Percentiles rank a stretch among this genome's conserved stretches.
These are phyloP conservation scores for Thalia dealbata DNA, from an alignment of 176 grass and related monocot species.

Conservation along the genomic window DNA sequence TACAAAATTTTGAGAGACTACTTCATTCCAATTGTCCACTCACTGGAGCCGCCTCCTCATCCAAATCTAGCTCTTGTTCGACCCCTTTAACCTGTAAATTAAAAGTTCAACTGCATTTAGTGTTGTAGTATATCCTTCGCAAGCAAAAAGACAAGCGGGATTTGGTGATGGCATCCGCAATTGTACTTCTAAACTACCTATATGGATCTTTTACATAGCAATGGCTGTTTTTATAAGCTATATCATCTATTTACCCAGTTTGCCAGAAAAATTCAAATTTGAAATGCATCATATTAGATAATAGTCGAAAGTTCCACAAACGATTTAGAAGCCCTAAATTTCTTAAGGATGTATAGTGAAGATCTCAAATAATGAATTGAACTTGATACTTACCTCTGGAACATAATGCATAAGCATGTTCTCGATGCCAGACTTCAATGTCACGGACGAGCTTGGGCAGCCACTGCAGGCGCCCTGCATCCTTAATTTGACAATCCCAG, in stretches of 20 bases:
- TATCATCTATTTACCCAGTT: neutral
- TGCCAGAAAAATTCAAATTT: neutral
- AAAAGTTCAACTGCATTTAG: neutral
- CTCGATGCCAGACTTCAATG: slow-evolving; percentile 95
- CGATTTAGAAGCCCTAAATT: neutral
- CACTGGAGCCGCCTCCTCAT: slow-evolving; percentile 48
- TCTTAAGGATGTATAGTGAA: neutral
- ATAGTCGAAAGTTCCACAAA: neutral
- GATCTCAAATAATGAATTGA: neutral
- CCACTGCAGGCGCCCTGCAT: slow-evolving; percentile 99
- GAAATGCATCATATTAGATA: neutral
- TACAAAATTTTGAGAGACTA: neutral
- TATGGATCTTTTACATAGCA: neutral
- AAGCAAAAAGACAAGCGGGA: neutral
- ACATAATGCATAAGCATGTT: slow-evolving; percentile 99
- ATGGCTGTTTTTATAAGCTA: neutral
- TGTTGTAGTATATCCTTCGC: neutral
- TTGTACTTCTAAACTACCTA: neutral
- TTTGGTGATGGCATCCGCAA: neutral
- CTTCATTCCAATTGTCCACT: slow-evolving; percentile 48
- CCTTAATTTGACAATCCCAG: slow-evolving; percentile 77
- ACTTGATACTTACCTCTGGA: slow-evolving; percentile 47
- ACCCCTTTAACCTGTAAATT: slow-evolving; percentile 69
- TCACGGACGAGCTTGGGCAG: slow-evolving; percentile 91
- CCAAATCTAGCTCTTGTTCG: slow-evolving; percentile 70